Base-by-base conservation (phyloP, 2,329 filamentous ascomycete genomes). In the Penicillium fuscoglaucum region DNA sequence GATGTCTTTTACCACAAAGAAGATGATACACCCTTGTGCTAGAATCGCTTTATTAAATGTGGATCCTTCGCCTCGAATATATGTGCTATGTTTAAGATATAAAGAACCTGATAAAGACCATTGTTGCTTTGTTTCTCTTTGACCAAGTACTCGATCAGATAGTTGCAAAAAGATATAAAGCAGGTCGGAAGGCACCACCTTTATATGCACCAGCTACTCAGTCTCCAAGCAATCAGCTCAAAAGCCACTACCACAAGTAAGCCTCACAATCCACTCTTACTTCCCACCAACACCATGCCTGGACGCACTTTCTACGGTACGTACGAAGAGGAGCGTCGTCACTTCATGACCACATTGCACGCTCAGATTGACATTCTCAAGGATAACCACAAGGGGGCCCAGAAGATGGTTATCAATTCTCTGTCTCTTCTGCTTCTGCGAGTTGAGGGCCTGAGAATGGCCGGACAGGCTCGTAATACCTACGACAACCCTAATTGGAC, bases 291-390 rank as follows among this genome's bases (percentile, higher is more conserved):
- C 33, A 51, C 15, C 8, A 58, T 58, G 55, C 9, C 44, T 24
- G 8, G 7, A n/a, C 50, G 50, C 9, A 3, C 13, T 17, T 8
- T 4, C 15, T 29, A 54, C 17, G 50, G 50, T 43, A 48, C 55
- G 17, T 58, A 54, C 24, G 43, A 35, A 19, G 28, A 54, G 21
- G 55, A 58, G 28, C 50, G 50, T 2, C 28, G 13, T 8, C 10
- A 35, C 12, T 39, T 58, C 19, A 15, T 44, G 39, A 55, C 52
- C 52, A 55, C 56, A 2, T 26, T 58, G 15, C n/a, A 45, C n/a
- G 29, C 45, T n/a, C 56, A 50, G 33, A 50, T 49, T n/a, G 24
- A 50, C 39, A 58, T 58, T 33, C 56, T 58, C 31, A 26, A 35
- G 19, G 37, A 49, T 13, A 45, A 39, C 8, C 2, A 40, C 19